Evolutionary conservation across 2,329 filamentous ascomycete genomes (phyloP).

Genomic region (Fusarium aywerte): DNA sequence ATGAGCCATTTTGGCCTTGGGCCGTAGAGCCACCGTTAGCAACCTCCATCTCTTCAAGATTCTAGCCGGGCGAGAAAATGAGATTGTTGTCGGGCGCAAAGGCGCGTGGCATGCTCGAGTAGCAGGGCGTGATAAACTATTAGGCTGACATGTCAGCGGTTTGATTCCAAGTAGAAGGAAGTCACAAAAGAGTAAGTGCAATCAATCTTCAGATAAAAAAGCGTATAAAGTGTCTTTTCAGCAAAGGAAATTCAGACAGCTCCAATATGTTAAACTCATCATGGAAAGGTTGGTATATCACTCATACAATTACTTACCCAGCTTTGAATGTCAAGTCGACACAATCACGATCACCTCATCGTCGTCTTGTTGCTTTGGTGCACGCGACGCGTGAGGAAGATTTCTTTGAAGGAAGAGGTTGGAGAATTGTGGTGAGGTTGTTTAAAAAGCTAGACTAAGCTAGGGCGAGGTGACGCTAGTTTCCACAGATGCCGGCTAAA

Average conservation of each 20-base stretch:
- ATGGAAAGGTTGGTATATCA: constrained; percentile 43
- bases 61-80: constrained; percentile 35
- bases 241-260: constrained; percentile 76
- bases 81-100: constrained; percentile 20
- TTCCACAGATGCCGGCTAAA: constrained; percentile 31
- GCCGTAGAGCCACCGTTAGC: constrained; percentile 53
- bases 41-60: constrained; percentile 53
- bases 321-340: not conserved
- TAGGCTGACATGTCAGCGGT: constrained; percentile 20
- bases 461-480: constrained; percentile 17
- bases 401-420: constrained; percentile 20
- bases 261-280: constrained; percentile 74
- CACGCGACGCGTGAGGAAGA: constrained; percentile 13
- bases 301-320: constrained; percentile 42
- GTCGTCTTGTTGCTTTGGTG: constrained; percentile 3
- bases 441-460: constrained; percentile 28
- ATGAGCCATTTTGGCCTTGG: constrained; percentile 55
- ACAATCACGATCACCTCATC: constrained; percentile 17
- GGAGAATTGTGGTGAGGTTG: constrained; percentile 25
- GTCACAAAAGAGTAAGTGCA: not conserved
- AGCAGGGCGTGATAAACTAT: constrained; percentile 19
- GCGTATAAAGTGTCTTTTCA: constrained; percentile 71
- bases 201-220: constrained; percentile 55
- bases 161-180: not conserved
- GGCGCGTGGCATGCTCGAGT: constrained; percentile 41